phyloP scores from a whole-genome alignment of 1,139 yeast genomes.

The Debaryomyces robertsiae region DNA sequence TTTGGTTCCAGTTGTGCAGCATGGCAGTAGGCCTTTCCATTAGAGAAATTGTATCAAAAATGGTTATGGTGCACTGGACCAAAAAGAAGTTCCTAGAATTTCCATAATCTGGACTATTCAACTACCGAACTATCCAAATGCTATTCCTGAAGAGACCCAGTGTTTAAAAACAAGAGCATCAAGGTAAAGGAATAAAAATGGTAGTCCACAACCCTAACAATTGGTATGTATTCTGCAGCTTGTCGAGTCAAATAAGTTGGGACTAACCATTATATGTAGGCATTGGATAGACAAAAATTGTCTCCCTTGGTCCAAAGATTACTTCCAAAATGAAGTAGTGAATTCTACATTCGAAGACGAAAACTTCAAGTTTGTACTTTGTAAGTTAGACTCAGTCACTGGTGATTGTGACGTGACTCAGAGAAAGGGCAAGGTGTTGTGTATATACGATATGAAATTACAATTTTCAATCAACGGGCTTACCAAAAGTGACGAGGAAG shows the following conservation, averaged over 20 bases:
- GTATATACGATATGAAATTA: slow-evolving; percentile 67
- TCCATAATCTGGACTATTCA: background rate
- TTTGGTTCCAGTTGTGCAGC: too few species aligned
- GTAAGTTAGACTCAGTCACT: slow-evolving; percentile 46
- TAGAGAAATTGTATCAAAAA: background rate
- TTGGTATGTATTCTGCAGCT: slow-evolving; percentile 51
- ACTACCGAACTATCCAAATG: background rate
- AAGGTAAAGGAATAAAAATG: slow-evolving; percentile 36
- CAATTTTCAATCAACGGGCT: slow-evolving; percentile 46
- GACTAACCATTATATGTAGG: slow-evolving; percentile 35
- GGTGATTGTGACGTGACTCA: slow-evolving; percentile 85
- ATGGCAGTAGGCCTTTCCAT: too few species aligned
- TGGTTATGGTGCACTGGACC: slow-evolving; percentile 6
- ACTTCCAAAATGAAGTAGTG: slow-evolving; percentile 50
- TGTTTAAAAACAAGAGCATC: background rate
- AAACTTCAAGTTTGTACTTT: slow-evolving; percentile 36
- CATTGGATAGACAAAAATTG: slow-evolving; percentile 86
- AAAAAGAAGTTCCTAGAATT: slow-evolving; percentile 1
- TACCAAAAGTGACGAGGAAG: slow-evolving; percentile 24
- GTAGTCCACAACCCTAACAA: slow-evolving; percentile 83
- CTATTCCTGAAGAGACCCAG: too few species aligned
- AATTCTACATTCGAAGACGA: slow-evolving; percentile 39
- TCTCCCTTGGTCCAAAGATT: slow-evolving; percentile 70
- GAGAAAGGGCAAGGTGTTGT: slow-evolving; percentile 76
- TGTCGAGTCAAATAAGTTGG: background rate